Evolutionary conservation across 1,139 yeast species (phyloP), one percentile per base, ranked within the genome.

Genomic region (Suhomyces panamericanus): DNA sequence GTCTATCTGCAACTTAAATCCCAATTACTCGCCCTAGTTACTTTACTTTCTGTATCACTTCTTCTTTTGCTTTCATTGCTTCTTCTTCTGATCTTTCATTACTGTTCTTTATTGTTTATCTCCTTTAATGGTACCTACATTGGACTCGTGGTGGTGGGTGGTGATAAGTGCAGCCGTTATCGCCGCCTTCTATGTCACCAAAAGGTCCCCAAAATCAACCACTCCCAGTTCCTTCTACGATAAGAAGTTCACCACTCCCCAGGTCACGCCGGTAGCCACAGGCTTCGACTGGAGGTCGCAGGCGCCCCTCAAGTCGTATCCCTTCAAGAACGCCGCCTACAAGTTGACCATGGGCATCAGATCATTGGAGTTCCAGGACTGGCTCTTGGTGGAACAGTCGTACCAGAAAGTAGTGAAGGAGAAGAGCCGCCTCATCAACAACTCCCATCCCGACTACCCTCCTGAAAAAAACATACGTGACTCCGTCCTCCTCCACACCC

Each of bases 261-360:
- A 46, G 3, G 28, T 30, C 13, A 32, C 35, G 14, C 57, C 77
- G 0, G 73, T 67, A 3, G 58, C 58, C 2, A 41, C 60, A 0
- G 60, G 59, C 33, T 80, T 80, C 54, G 55, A 67, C 3, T 85
- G 87, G 85, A 54, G 66, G 15, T 54, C 54, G 9, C 63, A 67
- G 5, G 60, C 67, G 44, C 88, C 63, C 2, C 44, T 55, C 83
- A n/a, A 63, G 66, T 46, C 73, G 66, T 39, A 78, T 72, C 60
- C 75, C 30, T 69, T 81, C 68, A 81, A 80, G 56, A 75, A 78
- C 43, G 85, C 83, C 4, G 72, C 69, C 32, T 85, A 83, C 57
- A 79, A 77, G 51, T 66, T 86, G 64, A 85, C 85, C 4, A 81
- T 86, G 87, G 91, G 87, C 0, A 75, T 86, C 43, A 73, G 72